Evolutionary conservation across 306 rosid species (phyloP).

Genomic region (Alnus rubra): DNA sequence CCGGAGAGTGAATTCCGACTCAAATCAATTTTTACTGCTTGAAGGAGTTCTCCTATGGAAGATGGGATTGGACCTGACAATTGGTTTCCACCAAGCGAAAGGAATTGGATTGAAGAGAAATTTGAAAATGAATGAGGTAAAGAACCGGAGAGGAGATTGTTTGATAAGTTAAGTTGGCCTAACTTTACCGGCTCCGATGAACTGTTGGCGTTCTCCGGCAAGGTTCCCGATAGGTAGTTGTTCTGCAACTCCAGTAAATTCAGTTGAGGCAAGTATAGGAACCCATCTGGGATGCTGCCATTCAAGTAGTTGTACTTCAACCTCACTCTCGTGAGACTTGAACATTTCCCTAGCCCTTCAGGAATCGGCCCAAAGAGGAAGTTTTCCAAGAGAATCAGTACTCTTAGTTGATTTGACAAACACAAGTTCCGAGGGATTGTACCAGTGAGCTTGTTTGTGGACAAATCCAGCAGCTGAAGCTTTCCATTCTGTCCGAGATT

Average conservation of each 20-base stretch:
- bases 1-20: slow-evolving; percentile 65
- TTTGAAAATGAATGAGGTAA: slow-evolving; percentile 65
- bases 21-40: slow-evolving; percentile 64
- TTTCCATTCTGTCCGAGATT: slow-evolving; percentile 71
- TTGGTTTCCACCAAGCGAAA: slow-evolving; percentile 63
- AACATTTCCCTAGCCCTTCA: slow-evolving; percentile 62
- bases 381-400: slow-evolving; percentile 68
- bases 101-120: slow-evolving; percentile 66
- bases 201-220: slow-evolving; percentile 57
- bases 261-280: slow-evolving; percentile 71
- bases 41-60: slow-evolving; percentile 62
- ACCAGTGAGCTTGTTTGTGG: slow-evolving; percentile 88
- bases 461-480: slow-evolving; percentile 74
- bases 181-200: slow-evolving; percentile 51
- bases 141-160: slow-evolving; percentile 70
- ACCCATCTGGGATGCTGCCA: slow-evolving; percentile 80
- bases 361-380: slow-evolving; percentile 87
- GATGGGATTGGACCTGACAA: slow-evolving; percentile 78
- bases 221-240: slow-evolving; percentile 69
- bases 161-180: slow-evolving; percentile 71
- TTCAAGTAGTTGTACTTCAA: slow-evolving; percentile 74
- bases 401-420: slow-evolving; percentile 57
- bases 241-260: slow-evolving; percentile 67
- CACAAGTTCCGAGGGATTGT: slow-evolving; percentile 67
- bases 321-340: slow-evolving; percentile 67